Base-by-base conservation (phyloP, 163 green algal genomes). In the Scenedesmus sp. region DNA sequence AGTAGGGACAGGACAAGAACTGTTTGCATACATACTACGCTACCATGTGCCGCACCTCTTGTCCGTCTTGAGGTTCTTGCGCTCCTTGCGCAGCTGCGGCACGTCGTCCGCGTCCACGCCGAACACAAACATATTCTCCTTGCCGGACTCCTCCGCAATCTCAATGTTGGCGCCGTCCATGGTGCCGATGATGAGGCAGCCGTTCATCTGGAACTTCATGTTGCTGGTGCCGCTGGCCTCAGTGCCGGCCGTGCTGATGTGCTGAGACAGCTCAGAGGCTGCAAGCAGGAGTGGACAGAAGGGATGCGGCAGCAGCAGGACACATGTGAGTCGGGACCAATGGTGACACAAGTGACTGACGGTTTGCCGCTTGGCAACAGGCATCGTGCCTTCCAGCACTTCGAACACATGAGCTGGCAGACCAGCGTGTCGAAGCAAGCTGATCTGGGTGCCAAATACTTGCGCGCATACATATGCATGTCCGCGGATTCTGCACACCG, bases 131-230 rank as follows among this genome's bases (percentile, higher is more conserved):
- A 99, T 99, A 97, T 99, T 99, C 15, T 99, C 98, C 54, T 95
- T 87, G 67, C 97, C 97, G 73, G 98, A 97, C 95, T 99, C 97
- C 93, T 99, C 97, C 0, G 96, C 97, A 88, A 99, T 99, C 95
- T 99, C 98, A 9, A 99, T 97, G 95, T 99, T 99, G 79, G 98
- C 98, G 74, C 98, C 98, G 92, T 99, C 98, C 96, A 99, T 97
- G 23, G 98, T 99, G 93, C 98, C 98, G 64, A 99, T 98, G 96
- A 99, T 99, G 88, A 99, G 95, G 92, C 95, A 98, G 84, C 98
- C 98, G 92, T 99, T 99, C 97, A 99, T 99, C 34, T 96, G 95
- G 95, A 99, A 99, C 96, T 99, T 99, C 98, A 99, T 99, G 97
- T 99, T 99, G 93, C 93, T 97, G 18, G 98, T 99, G 82, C 98